Conservation (phyloP, 139 green algal species). For the Choricystis sp. region DNA sequence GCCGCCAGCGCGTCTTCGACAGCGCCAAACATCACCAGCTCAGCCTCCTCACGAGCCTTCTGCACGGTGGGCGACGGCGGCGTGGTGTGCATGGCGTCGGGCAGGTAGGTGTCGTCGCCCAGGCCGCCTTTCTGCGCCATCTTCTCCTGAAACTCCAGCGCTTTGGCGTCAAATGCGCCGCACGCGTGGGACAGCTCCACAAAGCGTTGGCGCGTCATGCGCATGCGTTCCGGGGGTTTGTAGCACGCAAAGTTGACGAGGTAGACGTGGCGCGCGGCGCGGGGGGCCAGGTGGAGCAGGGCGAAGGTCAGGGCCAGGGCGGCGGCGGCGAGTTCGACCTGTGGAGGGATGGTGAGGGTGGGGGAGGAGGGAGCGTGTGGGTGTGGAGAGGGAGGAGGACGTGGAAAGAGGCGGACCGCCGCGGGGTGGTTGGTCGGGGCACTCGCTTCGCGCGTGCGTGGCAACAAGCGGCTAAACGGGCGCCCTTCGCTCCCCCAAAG, state of each 20-base stretch:
- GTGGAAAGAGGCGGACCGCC: too few species aligned
- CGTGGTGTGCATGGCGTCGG: conserved; percentile 22
- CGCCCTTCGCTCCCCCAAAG: too few species aligned
- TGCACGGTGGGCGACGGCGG: conserved; percentile 50
- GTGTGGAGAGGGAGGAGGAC: too few species aligned
- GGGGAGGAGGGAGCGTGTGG: too few species aligned
- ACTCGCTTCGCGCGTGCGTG: too few species aligned
- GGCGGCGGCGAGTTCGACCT: too few species aligned
- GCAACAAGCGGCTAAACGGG: too few species aligned
- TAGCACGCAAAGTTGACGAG: neutral
- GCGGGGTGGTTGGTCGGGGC: too few species aligned
- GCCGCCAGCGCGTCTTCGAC: conserved; percentile 48
- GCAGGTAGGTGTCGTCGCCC: conserved; percentile 84
- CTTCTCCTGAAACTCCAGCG: conserved; percentile 80
- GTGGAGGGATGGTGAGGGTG: too few species aligned
- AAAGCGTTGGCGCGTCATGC: conserved; percentile 1
- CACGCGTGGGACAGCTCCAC: neutral
- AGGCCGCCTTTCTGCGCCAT: conserved; percentile 70
- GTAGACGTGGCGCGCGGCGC: neutral
- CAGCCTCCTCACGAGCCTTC: conserved; percentile 66
- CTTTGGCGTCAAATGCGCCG: conserved; percentile 47
- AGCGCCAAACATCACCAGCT: conserved; percentile 52
- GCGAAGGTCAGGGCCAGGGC: neutral
- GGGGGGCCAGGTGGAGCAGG: neutral
- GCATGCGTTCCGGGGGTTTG: neutral